These are phyloP conservation scores for Fragaria ananassa DNA, from an alignment of 306 rosid species.

Conservation along the genomic window DNA sequence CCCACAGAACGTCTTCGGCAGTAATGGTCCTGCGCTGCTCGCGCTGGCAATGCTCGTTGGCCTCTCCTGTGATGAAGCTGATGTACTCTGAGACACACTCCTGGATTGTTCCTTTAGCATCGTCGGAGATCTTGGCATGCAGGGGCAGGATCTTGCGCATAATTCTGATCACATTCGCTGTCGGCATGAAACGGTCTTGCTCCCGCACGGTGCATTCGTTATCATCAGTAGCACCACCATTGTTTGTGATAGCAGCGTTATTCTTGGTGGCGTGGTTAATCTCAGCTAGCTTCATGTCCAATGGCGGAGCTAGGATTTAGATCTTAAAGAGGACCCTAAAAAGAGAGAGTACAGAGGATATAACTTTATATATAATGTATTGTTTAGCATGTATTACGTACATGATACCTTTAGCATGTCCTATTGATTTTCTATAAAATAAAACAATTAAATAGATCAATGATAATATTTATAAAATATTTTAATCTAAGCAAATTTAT, in stretches of 20 bases:
- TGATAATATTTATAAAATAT: no score
- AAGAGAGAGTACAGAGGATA: no score
- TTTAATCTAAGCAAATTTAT: no score
- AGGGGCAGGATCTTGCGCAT: conserved; percentile 83
- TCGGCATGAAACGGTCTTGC: conserved; percentile 92
- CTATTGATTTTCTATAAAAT: no score
- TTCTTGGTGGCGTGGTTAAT: conserved; percentile 4
- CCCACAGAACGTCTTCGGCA: conserved; percentile 87
- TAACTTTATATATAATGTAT: no score
- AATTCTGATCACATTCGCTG: conserved; percentile 81
- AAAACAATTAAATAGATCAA: no score
- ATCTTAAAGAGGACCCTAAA: no score
- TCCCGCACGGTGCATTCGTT: conserved; percentile 71
- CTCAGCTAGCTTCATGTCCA: conserved; percentile 25
- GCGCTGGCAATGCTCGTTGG: conserved; percentile 78
- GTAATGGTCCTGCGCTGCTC: conserved; percentile 89
- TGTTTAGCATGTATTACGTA: no score
- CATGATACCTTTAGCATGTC: no score
- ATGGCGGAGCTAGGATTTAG: no score
- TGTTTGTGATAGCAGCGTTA: neutral
- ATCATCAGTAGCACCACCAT: conserved; percentile 22
- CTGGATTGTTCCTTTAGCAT: conserved; percentile 81
- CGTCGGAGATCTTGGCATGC: conserved; percentile 73
- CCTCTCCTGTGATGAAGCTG: conserved; percentile 87
- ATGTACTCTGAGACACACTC: conserved; percentile 85